Conservation (phyloP, 768 basidiomycete genomes). For the Termitomyces sp. region DNA sequence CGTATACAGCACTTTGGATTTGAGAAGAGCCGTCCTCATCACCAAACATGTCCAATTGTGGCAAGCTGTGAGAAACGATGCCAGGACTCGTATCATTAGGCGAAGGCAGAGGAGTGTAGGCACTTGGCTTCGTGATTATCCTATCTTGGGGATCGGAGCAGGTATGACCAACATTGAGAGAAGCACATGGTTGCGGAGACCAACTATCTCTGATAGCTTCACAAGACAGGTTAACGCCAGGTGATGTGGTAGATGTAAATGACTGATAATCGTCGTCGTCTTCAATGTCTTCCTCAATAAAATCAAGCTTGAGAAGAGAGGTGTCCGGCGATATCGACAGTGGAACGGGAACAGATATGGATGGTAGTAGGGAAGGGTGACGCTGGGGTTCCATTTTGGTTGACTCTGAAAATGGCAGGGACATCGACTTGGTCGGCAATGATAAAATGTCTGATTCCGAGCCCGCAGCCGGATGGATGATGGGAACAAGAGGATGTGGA, state of each 20-base stretch:
- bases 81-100: not conserved
- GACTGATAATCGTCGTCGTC: not conserved
- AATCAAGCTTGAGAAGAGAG: not conserved
- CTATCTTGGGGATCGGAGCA: not conserved
- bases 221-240: not conserved
- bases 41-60: not conserved
- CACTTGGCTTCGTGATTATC: not conserved
- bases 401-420: not conserved
- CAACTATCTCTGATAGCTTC: not conserved
- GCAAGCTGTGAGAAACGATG: not conserved
- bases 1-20: not conserved
- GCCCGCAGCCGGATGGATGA: not conserved
- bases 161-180: not conserved
- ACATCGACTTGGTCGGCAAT: not conserved
- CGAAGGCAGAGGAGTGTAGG: not conserved
- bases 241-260: not conserved
- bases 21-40: not conserved
- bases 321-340: not conserved
- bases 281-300: not conserved
- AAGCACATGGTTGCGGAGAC: not conserved
- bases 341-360: not conserved
- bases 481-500: not conserved
- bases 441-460: not conserved
- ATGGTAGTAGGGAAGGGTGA: not conserved
- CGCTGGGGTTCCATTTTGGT: not conserved